A percentile compares a stretch with the other conserved stretches of the same genome.
These are phyloP conservation scores for Pelargonium nanum DNA, from an alignment of 345 rosid species.

Conservation along the genomic window DNA sequence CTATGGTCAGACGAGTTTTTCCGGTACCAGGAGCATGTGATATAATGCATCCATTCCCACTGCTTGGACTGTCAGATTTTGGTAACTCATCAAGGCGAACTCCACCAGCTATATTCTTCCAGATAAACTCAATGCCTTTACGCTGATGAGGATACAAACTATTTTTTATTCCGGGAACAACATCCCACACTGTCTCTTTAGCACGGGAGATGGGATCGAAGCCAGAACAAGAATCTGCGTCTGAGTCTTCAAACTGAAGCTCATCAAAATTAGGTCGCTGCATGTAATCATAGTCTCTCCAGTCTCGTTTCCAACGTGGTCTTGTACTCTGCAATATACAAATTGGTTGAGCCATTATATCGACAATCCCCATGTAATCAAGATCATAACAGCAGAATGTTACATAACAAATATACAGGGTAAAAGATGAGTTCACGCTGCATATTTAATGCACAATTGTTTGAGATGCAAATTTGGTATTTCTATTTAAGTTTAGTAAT, in stretches of 20 bases:
- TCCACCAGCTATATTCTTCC: slow-evolving; percentile 66
- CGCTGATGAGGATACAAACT: slow-evolving; percentile 58
- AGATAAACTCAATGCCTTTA: slow-evolving; percentile 72
- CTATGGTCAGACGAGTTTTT: slow-evolving; percentile 63
- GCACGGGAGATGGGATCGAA: not conserved
- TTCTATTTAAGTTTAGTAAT: no score
- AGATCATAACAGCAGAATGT: not conserved
- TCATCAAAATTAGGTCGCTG: not conserved
- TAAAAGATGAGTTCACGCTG: no score
- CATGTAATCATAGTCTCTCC: not conserved
- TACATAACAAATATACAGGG: no score
- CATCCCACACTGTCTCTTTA: slow-evolving; percentile 56
- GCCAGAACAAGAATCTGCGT: not conserved
- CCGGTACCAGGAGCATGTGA: slow-evolving; percentile 91
- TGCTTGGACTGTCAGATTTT: slow-evolving; percentile 7
- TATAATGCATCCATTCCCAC: slow-evolving; percentile 56
- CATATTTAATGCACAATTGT: no score
- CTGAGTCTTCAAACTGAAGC: not conserved
- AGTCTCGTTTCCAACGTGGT: not conserved
- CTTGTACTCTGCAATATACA: not conserved
- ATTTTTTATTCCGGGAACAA: slow-evolving; percentile 42
- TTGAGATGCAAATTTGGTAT: no score
- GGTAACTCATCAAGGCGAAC: slow-evolving; percentile 34
- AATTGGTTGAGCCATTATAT: not conserved
- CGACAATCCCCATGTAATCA: not conserved